Base-by-base conservation (phyloP, 2,329 filamentous ascomycete species). In the Aspergillus sp. region DNA sequence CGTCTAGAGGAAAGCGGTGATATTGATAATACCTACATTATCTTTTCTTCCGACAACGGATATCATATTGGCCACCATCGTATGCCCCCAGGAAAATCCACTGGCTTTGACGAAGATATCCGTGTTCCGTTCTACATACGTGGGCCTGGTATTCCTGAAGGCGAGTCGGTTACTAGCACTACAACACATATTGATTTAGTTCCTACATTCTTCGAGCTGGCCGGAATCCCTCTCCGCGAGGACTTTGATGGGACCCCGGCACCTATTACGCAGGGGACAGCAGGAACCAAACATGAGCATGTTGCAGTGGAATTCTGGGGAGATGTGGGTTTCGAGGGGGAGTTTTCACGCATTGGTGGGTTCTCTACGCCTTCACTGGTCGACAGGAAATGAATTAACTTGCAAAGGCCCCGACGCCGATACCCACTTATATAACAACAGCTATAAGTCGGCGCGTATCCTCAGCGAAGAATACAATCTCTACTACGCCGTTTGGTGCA, bases 11-110 rank as follows among this genome's bases (percentile, higher is more conserved):
- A 70, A 5, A 64, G 71, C 4, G 73, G 69, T 1, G 65, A 79
- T 2, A 64, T 82, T 22, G 74, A 82, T 8, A 79, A 82, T 59
- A 83, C 83, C 0, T 85, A 83, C 15, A 71, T 89, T 3, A 77
- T 89, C 19, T 85, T 84, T 53, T 81, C 84, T 27, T 81, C 82
- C 1, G 73, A 86, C 64, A 86, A 86, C 57, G 83, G 83, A 0
- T 86, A 80, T 62, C 84, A 86, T 59, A 79, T 86, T 24, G 79
- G 82, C 2, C 82, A 86, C 51, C 83, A 86, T 62, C 75, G 83
- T 4, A 70, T 86, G 20, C 79, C 79, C 4, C 82, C 83, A 0
- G 83, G 82, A 0, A 86, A 86, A 62, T 77, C 79, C 19, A 85
- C 82, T 61, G 80, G 78, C 2, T 85, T 81, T 12, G 57, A 59